Base-by-base conservation (phyloP, 2,329 filamentous ascomycete genomes). In the Epichloe sylvatica region DNA sequence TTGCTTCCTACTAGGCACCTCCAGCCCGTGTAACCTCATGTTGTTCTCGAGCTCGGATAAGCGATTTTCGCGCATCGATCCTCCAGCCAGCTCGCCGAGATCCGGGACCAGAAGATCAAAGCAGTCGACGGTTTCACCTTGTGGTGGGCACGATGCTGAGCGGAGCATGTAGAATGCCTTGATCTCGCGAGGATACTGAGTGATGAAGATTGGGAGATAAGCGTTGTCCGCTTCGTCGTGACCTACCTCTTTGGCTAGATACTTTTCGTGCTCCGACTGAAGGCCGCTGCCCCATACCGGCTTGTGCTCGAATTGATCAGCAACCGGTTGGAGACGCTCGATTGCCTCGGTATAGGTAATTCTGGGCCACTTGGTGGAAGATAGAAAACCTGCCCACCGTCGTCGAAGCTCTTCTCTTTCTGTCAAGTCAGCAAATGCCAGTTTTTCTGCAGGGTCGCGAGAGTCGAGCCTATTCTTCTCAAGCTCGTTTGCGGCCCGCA, bases 241-340 rank as follows among this genome's bases (percentile, higher is more conserved):
- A 25, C 81, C 81, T 42, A 91, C 61, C 25, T 70, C 70, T 48
- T 78, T 73, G 45, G 92, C 89, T 49, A 98, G 75, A 63, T 82
- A 95, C 62, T 81, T 87, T 68, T 98, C 92, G 68, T 98, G 92
- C 64, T 97, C 91, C 2, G 90, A 84, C 59, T 92, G 86, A 33
- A 98, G 74, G 19, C 86, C 86, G 30, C 73, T 70, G 35, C 81
- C 78, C 81, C 88, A 92, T 3, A 70, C 69, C 4, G 88, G 86
- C 44, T 71, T 67, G 62, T 84, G 78, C 46, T 79, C 71, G 59
- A 97, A 96, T 6, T 73, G 64, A 34, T 71, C 63, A 42, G 75
- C 70, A 15, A 83, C 77, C 30, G 75, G 64, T 59, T 81, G 69
- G 17, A 98, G 75, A 33, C 79, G 64, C 40, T 80, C 66, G 53